Evolutionary conservation across 1,284 basidiomycete genomes (phyloP).

Genomic region (Boletus coffeatus): DNA sequence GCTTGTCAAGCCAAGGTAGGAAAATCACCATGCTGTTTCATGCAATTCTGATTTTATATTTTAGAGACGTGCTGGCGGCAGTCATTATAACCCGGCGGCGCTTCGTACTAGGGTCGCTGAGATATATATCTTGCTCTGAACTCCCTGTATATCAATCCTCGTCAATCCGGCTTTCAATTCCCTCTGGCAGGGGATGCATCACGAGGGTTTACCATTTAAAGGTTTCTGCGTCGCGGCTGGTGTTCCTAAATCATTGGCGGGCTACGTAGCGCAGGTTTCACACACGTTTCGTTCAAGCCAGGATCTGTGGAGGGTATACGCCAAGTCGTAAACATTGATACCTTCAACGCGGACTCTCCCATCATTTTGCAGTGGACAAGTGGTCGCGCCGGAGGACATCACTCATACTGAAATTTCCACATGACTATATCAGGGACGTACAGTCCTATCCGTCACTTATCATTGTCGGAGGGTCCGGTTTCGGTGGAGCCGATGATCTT

Average conservation of each 20-base stretch:
- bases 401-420: slow-evolving; percentile 98
- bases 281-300: slow-evolving; percentile 96
- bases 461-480: slow-evolving; percentile 95
- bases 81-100: slow-evolving; percentile 89
- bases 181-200: slow-evolving; percentile 95
- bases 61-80: slow-evolving; percentile 92
- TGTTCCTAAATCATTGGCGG: slow-evolving; percentile 86
- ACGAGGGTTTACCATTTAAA: slow-evolving; percentile 92
- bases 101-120: slow-evolving; percentile 88
- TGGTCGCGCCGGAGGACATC: slow-evolving; percentile 96
- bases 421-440: slow-evolving; percentile 93
- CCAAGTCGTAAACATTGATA: slow-evolving; percentile 94
- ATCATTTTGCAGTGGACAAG: slow-evolving; percentile 99
- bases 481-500: slow-evolving; percentile 91
- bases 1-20: slow-evolving; percentile 84
- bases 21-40: slow-evolving; percentile 14
- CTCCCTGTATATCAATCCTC: slow-evolving; percentile 96
- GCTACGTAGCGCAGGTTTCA: slow-evolving; percentile 77
- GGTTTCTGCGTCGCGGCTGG: slow-evolving; percentile 98
- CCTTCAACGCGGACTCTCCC: slow-evolving; percentile 92
- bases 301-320: slow-evolving; percentile 96
- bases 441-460: slow-evolving; percentile 84
- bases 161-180: slow-evolving; percentile 95
- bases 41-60: slow-evolving; percentile 12
- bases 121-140: slow-evolving; percentile 90